These are phyloP conservation scores for Astragalus glycyphyllos DNA, from an alignment of 306 rosid species.

Conservation along the genomic window DNA sequence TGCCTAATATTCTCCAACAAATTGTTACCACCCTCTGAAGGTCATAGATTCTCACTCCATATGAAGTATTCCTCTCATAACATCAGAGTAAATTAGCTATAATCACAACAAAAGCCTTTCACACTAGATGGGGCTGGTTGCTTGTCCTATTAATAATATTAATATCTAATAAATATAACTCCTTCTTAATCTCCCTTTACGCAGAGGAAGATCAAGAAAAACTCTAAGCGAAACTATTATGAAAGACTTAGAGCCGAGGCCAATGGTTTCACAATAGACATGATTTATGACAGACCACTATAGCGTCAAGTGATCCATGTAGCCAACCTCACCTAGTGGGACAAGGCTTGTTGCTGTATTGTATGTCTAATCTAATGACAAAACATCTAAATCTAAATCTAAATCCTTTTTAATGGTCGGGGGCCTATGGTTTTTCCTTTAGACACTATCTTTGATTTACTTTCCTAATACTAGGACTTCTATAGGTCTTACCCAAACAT, in stretches of 20 bases:
- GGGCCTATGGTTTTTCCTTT: neutral
- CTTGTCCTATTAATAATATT: neutral
- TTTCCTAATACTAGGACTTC: slow-evolving; percentile 1
- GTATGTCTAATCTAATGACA: neutral
- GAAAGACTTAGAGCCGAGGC: too few relatives aligned
- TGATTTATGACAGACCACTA: too few relatives aligned
- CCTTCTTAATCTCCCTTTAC: neutral
- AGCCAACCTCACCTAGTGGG: too few relatives aligned
- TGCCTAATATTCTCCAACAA: neutral
- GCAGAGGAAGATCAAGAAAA: too few relatives aligned
- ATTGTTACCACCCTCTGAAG: neutral
- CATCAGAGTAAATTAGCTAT: neutral
- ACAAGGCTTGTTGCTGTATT: too few relatives aligned
- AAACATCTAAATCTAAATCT: neutral
- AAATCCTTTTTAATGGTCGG: neutral
- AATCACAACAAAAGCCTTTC: slow-evolving; percentile 1
- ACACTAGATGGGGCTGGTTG: neutral
- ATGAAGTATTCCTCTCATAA: neutral
- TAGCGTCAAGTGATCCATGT: too few relatives aligned
- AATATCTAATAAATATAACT: neutral
- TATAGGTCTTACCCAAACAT: neutral
- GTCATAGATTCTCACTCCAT: slow-evolving; percentile 8
- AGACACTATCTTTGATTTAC: slow-evolving; percentile 8
- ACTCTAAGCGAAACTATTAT: too few relatives aligned
- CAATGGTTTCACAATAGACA: too few relatives aligned